phyloP scores from a whole-genome alignment of 352 stramenopile species.

The Bremia lactucae region DNA sequence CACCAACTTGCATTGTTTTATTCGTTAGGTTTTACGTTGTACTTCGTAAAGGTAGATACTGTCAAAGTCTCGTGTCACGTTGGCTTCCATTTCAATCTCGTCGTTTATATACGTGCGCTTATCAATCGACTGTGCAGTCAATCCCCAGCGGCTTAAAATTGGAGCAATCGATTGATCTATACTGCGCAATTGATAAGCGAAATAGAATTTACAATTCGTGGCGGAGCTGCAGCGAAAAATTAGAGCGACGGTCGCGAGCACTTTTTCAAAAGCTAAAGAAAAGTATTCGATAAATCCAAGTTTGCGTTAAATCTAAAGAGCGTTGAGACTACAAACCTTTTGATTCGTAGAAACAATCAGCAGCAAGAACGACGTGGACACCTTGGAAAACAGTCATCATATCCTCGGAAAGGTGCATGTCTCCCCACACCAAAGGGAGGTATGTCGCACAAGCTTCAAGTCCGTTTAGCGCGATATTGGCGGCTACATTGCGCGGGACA shows the following conservation, averaged over 20 bases:
- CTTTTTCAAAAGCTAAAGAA: constrained; percentile 54
- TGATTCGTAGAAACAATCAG: constrained; percentile 64
- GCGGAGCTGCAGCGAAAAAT: constrained; percentile 39
- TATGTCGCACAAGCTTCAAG: constrained; percentile 26
- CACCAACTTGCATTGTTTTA: constrained; percentile 17
- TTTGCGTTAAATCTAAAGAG: not conserved
- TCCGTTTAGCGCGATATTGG: constrained; percentile 42
- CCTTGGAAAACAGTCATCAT: constrained; percentile 19
- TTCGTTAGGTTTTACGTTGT: not conserved
- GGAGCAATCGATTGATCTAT: constrained; percentile 50
- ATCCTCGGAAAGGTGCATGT: constrained; percentile 20
- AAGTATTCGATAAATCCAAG: not conserved
- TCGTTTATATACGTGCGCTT: constrained; percentile 20
- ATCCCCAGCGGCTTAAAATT: constrained; percentile 37
- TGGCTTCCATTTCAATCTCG: not conserved
- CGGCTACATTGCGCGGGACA: constrained; percentile 36
- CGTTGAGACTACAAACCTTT: constrained; percentile 22
- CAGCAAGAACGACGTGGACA: constrained; percentile 42
- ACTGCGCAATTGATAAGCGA: constrained; percentile 59
- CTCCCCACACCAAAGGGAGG: constrained; percentile 39
- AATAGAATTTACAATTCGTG: constrained; percentile 30
- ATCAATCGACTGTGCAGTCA: constrained; percentile 23
- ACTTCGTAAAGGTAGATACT: constrained; percentile 60
- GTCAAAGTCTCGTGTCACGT: constrained; percentile 14
- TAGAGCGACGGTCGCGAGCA: constrained; percentile 49